Evolutionary conservation across 768 basidiomycete genomes (phyloP), one percentile per base, ranked within the genome.

Genomic region (Leucocoprinus sp.): DNA sequence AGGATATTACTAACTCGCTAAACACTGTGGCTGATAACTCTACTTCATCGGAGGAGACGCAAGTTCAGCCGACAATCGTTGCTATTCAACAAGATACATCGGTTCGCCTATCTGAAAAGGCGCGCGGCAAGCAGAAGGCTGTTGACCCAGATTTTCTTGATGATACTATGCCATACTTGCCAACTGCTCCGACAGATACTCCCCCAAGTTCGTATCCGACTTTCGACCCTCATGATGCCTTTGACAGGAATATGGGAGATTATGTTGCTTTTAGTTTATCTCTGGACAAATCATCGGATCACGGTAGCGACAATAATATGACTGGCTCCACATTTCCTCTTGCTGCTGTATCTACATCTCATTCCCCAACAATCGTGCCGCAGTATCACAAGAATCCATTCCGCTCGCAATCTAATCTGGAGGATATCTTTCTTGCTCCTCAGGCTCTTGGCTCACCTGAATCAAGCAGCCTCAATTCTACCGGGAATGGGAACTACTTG

Each of bases 101-200:
- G 4, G 33, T 5, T 12, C 28, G 34, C 17, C 45, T 47, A 4
- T 47, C 45, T 19, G 45, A 47, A n/a, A 47, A 47, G 23, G 45
- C 45, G 18, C 38, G 23, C 14, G 45, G 45, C 3, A 47, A 47
- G n/a, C 45, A 35, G 19, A 47, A 41, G 33, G 45, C 45, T 15
- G 12, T 47, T 18, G 39, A 47, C 5, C 14, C 38, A 15, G 18
- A 14, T 7, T 23, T 23, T 8, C 4, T 17, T 7, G 23, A 29
- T 19, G 8, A 26, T 12, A 11, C 19, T 33, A 9, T 12, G 8
- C 44, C 14, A 2, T 2, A n/a, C 6, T 14, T 31, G 4, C 31
- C 8, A 31, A 5, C 14, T 19, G n/a, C 38, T 8, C 29, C 23
- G 2, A 41, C 18, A 14, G n/a, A n/a, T n/a, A 8, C 26, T 6